Percentiles rank a stretch among this genome's conserved stretches.
phyloP scores from a whole-genome alignment of 1,284 basidiomycete genomes.

The Phaffia rhodozyma region DNA sequence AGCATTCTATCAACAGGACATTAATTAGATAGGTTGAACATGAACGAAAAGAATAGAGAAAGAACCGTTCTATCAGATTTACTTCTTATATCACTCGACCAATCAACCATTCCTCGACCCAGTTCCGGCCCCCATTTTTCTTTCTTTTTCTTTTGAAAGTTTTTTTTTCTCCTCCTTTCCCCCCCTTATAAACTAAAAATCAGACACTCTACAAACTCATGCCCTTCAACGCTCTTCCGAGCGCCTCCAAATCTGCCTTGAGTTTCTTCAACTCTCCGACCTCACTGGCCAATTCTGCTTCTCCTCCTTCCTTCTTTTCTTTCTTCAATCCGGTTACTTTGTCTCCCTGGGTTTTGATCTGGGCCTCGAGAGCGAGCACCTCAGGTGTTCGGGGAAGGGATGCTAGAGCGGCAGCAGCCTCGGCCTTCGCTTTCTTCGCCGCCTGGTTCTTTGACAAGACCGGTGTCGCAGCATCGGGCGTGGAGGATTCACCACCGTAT shows the following conservation, averaged over 20 bases:
- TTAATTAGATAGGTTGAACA: too few species aligned
- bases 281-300: constrained; percentile 38
- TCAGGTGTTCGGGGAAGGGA: constrained; percentile 34
- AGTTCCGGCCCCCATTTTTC: too few species aligned
- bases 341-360: constrained; percentile 61
- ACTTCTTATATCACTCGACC: too few species aligned
- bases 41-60: too few species aligned
- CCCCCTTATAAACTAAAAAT: too few species aligned
- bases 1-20: too few species aligned
- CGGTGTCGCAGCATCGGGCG: constrained; percentile 22
- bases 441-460: constrained; percentile 21
- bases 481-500: constrained; percentile 55
- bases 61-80: too few species aligned
- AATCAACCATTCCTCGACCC: too few species aligned
- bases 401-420: constrained; percentile 26
- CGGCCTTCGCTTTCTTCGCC: constrained; percentile 25
- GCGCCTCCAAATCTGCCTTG: constrained; percentile 53
- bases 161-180: too few species aligned
- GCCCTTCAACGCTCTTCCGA: constrained; percentile 27
- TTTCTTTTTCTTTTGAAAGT: too few species aligned
- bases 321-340: constrained; percentile 56
- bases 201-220: too few species aligned
- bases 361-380: constrained; percentile 39
- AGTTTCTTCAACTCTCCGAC: constrained; percentile 43
- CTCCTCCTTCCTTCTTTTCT: constrained; percentile 43